Evolutionary conservation across 2,329 filamentous ascomycete genomes (phyloP).

Genomic region (Fusarium sterilihyphosum): DNA sequence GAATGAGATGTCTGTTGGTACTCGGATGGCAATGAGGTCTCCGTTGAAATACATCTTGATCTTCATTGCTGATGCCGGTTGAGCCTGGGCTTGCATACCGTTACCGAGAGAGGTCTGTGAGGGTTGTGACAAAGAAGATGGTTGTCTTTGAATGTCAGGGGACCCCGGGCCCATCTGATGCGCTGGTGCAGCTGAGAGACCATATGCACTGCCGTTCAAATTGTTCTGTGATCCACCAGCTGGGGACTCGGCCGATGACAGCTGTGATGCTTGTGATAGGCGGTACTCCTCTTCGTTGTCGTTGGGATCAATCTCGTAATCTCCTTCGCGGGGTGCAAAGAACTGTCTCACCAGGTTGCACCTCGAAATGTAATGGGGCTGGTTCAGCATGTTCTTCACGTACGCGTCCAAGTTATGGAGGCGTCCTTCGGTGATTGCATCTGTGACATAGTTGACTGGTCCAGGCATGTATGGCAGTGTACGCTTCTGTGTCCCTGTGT

Average conservation of each 20-base stretch:
- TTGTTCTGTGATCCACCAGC: slow-evolving; percentile 70
- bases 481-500: slow-evolving; percentile 79
- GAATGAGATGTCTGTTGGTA: slow-evolving; percentile 82
- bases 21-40: slow-evolving; percentile 90
- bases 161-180: slow-evolving; percentile 51
- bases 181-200: slow-evolving; percentile 61
- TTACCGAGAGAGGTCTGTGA: slow-evolving; percentile 63
- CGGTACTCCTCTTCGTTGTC: slow-evolving; percentile 81
- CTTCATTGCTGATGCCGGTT: slow-evolving; percentile 73
- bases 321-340: slow-evolving; percentile 88
- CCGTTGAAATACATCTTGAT: slow-evolving; percentile 95
- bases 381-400: slow-evolving; percentile 86
- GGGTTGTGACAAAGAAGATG: slow-evolving; percentile 45
- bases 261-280: slow-evolving; percentile 75
- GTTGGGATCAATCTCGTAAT: slow-evolving; percentile 89
- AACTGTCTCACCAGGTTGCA: slow-evolving; percentile 89
- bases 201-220: slow-evolving; percentile 66
- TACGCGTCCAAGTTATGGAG: slow-evolving; percentile 95
- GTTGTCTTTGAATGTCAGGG: slow-evolving; percentile 37
- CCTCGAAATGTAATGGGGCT: slow-evolving; percentile 85
- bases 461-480: slow-evolving; percentile 97
- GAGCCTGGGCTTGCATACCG: slow-evolving; percentile 50
- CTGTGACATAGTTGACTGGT: slow-evolving; percentile 97
- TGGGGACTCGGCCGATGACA: slow-evolving; percentile 71
- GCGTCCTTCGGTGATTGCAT: slow-evolving; percentile 92